Evolutionary conservation across 2,329 filamentous ascomycete species (phyloP).

Genomic region (Monilinia aucupariae): DNA sequence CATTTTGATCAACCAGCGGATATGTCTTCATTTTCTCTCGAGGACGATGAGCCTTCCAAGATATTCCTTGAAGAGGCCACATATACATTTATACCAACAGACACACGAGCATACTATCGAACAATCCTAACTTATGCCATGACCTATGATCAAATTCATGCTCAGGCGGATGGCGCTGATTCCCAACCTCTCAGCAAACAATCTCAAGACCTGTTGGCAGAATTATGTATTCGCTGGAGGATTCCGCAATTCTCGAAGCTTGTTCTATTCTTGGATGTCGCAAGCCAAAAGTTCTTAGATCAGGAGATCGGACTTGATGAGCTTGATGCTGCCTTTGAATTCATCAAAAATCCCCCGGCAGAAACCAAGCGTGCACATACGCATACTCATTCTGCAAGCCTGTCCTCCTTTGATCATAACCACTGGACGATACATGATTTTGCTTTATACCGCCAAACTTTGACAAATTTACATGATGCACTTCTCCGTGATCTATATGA

Average conservation of each 20-base stretch:
- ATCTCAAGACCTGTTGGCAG: constrained; percentile 76
- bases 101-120: constrained; percentile 77
- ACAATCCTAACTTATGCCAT: constrained; percentile 75
- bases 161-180: constrained; percentile 40
- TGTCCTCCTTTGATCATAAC: constrained; percentile 52
- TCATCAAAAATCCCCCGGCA: constrained; percentile 65
- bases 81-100: constrained; percentile 85
- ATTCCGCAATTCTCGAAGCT: constrained; percentile 76
- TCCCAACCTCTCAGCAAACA: constrained; percentile 60
- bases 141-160: constrained; percentile 55
- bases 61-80: constrained; percentile 52
- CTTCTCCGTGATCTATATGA: constrained; percentile 83
- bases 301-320: constrained; percentile 76
- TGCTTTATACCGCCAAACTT: constrained; percentile 65
- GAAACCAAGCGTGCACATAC: constrained; percentile 48
- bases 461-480: constrained; percentile 72
- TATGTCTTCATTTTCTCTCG: constrained; percentile 32
- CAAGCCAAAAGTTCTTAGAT: constrained; percentile 77
- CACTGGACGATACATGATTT: constrained; percentile 66
- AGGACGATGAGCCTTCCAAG: constrained; percentile 29
- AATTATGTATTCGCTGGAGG: constrained; percentile 83
- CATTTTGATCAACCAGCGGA: constrained; percentile 39
- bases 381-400: constrained; percentile 37
- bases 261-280: constrained; percentile 77
- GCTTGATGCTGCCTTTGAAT: constrained; percentile 76